Evolutionary conservation across 208 protist genomes (phyloP), one percentile per base, ranked within the genome.

Genomic region (Crithidia fasciculata): DNA sequence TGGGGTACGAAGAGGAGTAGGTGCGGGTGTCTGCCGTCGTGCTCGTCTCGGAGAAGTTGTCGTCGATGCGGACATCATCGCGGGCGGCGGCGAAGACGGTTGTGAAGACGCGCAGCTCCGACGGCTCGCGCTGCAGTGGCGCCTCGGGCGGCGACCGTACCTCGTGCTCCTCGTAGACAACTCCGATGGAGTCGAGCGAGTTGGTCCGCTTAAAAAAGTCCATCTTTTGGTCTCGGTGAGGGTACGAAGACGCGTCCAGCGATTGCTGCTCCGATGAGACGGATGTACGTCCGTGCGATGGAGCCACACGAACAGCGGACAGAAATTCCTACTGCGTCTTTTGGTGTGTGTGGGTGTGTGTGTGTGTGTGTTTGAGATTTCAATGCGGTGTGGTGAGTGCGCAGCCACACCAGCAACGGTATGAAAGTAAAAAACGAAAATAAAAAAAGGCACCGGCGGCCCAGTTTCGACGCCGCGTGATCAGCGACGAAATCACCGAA

Each of bases 131-230:
- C 41, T 50, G 54, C 65, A 16, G 39, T 63, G 45, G 65, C 41
- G 56, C 54, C 19, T 56, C 49, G 13, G 57, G 15, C 12, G 56
- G 47, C 0, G 75, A 68, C 44, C 19, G 56, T 8, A 62, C 12
- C 18, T 78, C 55, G 28, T 13, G 39, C 61, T 89, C 85, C 9
- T 83, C 73, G 53, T 85, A 89, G 36, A 67, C 53, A 15, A 87
- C 69, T 0, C 81, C 85, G 28, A 89, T 86, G 0, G 74, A 80
- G 19, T 87, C 81, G 6, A 89, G 76, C 0, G 81, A 87, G 63
- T 9, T 74, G n/a, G 78, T 80, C n/a, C 81, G 78, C 69, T 80
- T 78, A 57, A 78, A 87, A 36, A 83, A 81, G 28, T 79, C 61
- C 81, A 86, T 83, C 19, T 58, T 58, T 58, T 58, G 54, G 16